phyloP scores from a whole-genome alignment of 1,284 basidiomycete genomes.

The Ceratobasidium sp. region DNA sequence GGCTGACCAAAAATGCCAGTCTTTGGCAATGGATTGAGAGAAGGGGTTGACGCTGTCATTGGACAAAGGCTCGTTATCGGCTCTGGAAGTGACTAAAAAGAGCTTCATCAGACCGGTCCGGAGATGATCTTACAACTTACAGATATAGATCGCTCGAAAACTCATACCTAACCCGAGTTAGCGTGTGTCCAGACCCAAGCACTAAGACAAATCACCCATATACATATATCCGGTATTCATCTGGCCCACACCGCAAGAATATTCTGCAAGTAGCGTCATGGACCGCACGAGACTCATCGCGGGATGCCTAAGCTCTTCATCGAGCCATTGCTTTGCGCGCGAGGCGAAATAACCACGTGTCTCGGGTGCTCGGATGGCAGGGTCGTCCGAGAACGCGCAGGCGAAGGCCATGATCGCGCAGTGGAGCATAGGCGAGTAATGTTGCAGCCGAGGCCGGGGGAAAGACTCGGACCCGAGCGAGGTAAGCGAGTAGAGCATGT shows the following conservation, averaged over 20 bases:
- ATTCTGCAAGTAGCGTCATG: conserved; percentile 25
- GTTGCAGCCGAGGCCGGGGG: not conserved
- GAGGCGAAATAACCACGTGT: conserved; percentile 20
- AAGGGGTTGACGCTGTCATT: conserved; percentile 64
- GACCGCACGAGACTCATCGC: conserved; percentile 6
- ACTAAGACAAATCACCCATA: conserved; percentile 41
- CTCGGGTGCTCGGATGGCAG: not conserved
- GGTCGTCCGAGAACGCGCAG: conserved; percentile 27
- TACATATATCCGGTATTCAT: conserved; percentile 31
- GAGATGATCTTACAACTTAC: conserved; percentile 50
- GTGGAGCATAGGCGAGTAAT: conserved; percentile 30
- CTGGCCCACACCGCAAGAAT: conserved; percentile 32
- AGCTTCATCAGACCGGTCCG: not conserved
- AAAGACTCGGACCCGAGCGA: not conserved
- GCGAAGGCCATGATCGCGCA: conserved; percentile 34
- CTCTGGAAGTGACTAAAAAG: conserved; percentile 66
- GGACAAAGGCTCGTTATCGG: conserved; percentile 70
- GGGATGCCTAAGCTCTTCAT: conserved; percentile 15
- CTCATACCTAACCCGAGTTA: conserved; percentile 9
- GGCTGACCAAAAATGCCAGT: conserved; percentile 70
- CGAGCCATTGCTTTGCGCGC: conserved; percentile 33
- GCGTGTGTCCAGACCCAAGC: too few species aligned
- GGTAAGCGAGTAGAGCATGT: conserved; percentile 38
- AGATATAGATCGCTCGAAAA: conserved; percentile 19
- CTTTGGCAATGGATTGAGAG: conserved; percentile 66